Conservation (phyloP, 257 asterid species). For the Solanum etuberosum region DNA sequence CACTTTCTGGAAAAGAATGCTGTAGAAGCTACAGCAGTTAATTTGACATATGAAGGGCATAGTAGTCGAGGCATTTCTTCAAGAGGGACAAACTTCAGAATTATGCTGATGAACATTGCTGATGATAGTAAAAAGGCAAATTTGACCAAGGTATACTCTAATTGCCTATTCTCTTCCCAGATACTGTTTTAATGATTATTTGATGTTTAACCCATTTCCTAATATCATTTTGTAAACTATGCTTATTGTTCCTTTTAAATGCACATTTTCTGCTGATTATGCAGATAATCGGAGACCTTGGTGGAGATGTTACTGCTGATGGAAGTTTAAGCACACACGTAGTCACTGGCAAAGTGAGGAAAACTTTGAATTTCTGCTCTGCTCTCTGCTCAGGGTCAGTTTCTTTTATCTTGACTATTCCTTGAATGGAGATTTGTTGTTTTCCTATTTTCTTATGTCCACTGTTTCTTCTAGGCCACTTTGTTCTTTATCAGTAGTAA, state of each 20-base stretch:
- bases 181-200: background rate
- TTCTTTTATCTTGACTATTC: background rate
- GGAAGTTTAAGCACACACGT: constrained; percentile 75
- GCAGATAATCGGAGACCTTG: constrained; percentile 69
- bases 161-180: background rate
- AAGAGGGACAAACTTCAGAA: constrained; percentile 17
- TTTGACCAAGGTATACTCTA: constrained; percentile 54
- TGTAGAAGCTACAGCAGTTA: constrained; percentile 18
- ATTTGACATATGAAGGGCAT: constrained; percentile 16
- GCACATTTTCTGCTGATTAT: constrained; percentile 9
- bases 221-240: background rate
- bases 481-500: background rate
- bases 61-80: constrained; percentile 8
- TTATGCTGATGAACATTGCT: constrained; percentile 89
- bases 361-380: constrained; percentile 69
- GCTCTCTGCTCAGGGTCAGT: constrained; percentile 97
- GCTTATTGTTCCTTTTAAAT: background rate
- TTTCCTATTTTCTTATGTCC: background rate
- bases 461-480: background rate
- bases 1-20: constrained; percentile 19
- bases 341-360: constrained; percentile 72
- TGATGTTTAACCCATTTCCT: background rate
- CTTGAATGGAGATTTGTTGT: background rate
- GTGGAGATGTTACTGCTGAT: constrained; percentile 74
- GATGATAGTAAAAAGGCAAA: constrained; percentile 58